Base-by-base conservation (phyloP, 1,139 yeast genomes). In the Nakaseomyces glabratus region DNA sequence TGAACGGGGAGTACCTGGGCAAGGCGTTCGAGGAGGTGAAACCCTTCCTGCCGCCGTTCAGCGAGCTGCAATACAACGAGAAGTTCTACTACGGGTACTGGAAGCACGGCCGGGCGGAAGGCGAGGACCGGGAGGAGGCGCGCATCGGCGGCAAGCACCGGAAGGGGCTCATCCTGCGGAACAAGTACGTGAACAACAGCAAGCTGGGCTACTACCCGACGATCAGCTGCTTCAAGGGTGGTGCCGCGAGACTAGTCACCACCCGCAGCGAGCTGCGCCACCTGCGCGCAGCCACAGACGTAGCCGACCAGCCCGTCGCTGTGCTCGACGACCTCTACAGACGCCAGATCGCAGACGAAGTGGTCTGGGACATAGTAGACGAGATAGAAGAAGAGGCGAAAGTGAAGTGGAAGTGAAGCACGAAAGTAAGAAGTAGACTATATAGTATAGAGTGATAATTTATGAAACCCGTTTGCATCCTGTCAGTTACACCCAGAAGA, bases 131-230 rank as follows among this genome's bases (percentile, higher is more conserved):
- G 6, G 19, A 16, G 19, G 18, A 11, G 8, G 11, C 9, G 9
- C 21, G 21, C 10, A 10, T 19, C 21, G 21, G 9, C 12, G 12
- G 11, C 20, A 18, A 15, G 18, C 37, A 39, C 17, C 39, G 35
- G 20, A 37, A 43, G 31, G 46, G 52, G 2, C 28, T 46, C 7
- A 65, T 72, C 33, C 60, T 68, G n/a, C 62, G 61, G 23, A 72
- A 68, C 48, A 62, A 63, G 43, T 64, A 48, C 60, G 58, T 69
- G 59, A 43, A 90, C 54, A 96, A 90, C 53, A 95, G 94, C 1
- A 65, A 74, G 31, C 60, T 86, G 36, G 98, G 97, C 0, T 90
- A 93, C 55, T 90, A 76, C 58, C 98, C 98, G 1, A 84, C 88
- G 62, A 66, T 85, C 21, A 82, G 95, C 37, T 82, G 82, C 22